Percentiles rank a stretch among this genome's conserved stretches.
These are phyloP conservation scores for Nakazawaea populi DNA, from an alignment of 805 yeast species.

Conservation along the genomic window DNA sequence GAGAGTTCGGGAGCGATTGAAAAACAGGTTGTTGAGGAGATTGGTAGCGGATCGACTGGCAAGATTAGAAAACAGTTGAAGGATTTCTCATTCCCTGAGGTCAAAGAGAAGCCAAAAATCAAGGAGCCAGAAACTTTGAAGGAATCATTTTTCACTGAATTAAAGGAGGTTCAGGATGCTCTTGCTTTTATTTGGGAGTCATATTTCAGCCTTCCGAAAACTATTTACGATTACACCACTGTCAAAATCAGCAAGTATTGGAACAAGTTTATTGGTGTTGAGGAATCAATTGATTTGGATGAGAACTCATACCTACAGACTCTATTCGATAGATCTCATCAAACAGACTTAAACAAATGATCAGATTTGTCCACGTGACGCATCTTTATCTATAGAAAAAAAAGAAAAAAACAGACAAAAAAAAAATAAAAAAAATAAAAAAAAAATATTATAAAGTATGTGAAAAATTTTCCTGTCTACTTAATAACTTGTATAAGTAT, in stretches of 20 bases:
- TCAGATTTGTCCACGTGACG: slow-evolving; percentile 2
- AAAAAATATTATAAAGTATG: background rate
- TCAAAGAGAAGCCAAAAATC: background rate
- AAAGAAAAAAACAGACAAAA: background rate
- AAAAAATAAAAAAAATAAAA: slow-evolving; percentile 1
- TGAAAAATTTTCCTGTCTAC: slow-evolving; percentile 21
- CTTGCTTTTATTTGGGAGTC: slow-evolving; percentile 58
- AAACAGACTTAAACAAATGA: background rate
- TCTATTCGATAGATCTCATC: slow-evolving; percentile 2
- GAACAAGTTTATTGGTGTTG: slow-evolving; percentile 71
- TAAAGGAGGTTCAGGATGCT: slow-evolving; percentile 50
- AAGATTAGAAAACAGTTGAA: background rate
- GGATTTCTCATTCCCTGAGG: slow-evolving; percentile 1
- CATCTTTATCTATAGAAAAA: background rate
- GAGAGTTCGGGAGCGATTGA: slow-evolving; percentile 31
- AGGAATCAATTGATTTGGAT: slow-evolving; percentile 12
- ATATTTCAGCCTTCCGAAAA: slow-evolving; percentile 65
- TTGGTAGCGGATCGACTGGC: slow-evolving; percentile 7
- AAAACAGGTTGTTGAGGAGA: background rate
- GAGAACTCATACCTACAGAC: slow-evolving; percentile 4
- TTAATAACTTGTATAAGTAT: too few relatives aligned
- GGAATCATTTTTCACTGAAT: slow-evolving; percentile 46
- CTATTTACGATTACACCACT: slow-evolving; percentile 44
- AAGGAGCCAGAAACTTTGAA: slow-evolving; percentile 12
- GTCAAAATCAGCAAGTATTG: slow-evolving; percentile 52